Evolutionary conservation across 441 rosid species (phyloP).

Genomic region (Bruguiera hainesii): DNA sequence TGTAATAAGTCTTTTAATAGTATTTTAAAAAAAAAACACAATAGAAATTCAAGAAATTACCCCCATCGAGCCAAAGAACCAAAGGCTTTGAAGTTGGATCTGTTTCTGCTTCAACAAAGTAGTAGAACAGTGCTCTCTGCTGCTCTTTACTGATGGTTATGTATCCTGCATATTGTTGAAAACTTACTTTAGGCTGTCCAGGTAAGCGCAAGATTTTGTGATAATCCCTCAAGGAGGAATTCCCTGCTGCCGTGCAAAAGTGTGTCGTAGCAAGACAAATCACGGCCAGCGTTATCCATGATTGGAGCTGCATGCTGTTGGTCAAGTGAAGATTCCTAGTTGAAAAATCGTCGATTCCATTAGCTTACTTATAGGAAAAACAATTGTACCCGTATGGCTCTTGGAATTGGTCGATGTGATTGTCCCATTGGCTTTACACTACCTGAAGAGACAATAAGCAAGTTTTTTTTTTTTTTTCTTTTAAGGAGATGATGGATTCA

Average conservation of each 20-base stretch:
- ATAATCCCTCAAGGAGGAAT: background rate
- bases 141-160: slow-evolving; percentile 25
- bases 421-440: no score
- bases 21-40: no score
- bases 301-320: slow-evolving; percentile 4
- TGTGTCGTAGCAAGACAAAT: background rate
- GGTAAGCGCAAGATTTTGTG: slow-evolving; percentile 19
- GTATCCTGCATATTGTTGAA: slow-evolving; percentile 31
- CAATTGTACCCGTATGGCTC: no score
- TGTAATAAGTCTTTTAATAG: no score
- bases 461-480: no score
- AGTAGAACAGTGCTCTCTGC: slow-evolving; percentile 29
- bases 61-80: slow-evolving; percentile 36
- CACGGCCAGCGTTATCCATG: background rate
- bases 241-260: background rate
- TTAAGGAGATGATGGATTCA: no score
- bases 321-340: no score
- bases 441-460: no score
- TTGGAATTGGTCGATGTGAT: no score
- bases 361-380: no score
- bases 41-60: slow-evolving; percentile 1
- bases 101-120: slow-evolving; percentile 28
- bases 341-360: no score
- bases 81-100: slow-evolving; percentile 27
- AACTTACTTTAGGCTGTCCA: slow-evolving; percentile 26